Evolutionary conservation across 2,329 filamentous ascomycete species (phyloP).

Genomic region (Metarhizium robertsii): DNA sequence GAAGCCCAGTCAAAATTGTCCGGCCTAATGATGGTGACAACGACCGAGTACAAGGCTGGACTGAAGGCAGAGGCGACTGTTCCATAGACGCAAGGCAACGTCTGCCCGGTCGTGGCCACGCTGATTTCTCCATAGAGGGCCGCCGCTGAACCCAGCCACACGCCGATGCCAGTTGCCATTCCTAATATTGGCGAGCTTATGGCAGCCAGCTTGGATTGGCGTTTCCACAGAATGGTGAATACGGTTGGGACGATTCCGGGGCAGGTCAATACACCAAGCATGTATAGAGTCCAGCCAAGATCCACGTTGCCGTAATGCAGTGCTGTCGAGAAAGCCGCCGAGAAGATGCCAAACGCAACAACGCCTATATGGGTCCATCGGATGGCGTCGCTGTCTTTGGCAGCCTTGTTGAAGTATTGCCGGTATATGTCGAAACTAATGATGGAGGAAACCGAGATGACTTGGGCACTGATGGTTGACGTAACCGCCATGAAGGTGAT

Average conservation of each 20-base stretch:
- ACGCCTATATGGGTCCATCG: constrained; percentile 43
- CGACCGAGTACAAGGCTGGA: constrained; percentile 32
- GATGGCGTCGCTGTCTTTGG: constrained; percentile 39
- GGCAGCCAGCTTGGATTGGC: constrained; percentile 38
- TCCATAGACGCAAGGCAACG: constrained; percentile 35
- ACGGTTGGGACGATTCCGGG: constrained; percentile 44
- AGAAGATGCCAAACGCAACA: constrained; percentile 39
- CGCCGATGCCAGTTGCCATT: constrained; percentile 38
- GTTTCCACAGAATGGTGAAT: constrained; percentile 42
- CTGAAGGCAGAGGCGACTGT: constrained; percentile 37
- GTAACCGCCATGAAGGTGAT: constrained; percentile 74
- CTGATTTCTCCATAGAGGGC: constrained; percentile 36
- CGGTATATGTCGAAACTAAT: constrained; percentile 45
- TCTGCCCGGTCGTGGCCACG: constrained; percentile 36
- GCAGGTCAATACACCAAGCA: constrained; percentile 43
- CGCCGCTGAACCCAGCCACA: constrained; percentile 41
- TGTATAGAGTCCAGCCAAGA: constrained; percentile 44
- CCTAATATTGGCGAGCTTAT: constrained; percentile 40
- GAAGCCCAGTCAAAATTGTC: constrained; percentile 31
- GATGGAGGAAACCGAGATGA: constrained; percentile 44
- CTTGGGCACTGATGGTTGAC: constrained; percentile 40
- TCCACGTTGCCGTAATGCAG: constrained; percentile 41
- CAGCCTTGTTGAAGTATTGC: constrained; percentile 35
- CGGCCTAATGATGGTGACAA: constrained; percentile 35
- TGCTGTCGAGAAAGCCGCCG: constrained; percentile 1